Evolutionary conservation across 1,139 yeast species (phyloP), one percentile per base, ranked within the genome.

Genomic region (Tardiomyces digboiensis): DNA sequence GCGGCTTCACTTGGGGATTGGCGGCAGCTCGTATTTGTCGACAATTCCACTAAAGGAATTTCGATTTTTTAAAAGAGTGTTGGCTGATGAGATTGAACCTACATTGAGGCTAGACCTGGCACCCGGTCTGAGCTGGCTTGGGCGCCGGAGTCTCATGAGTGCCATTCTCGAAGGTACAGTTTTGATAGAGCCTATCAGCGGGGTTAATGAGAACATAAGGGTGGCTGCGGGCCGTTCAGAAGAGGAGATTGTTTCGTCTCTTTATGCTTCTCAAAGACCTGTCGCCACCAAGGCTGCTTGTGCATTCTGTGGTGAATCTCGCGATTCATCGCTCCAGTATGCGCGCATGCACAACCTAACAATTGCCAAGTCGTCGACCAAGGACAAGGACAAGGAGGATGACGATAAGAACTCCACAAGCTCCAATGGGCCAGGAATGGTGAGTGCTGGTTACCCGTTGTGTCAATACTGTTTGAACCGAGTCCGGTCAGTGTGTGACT

Each of bases 181-280:
- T 7, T 73, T 80, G 13, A 80, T 91, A 38, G 96, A 88, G 62
- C 97, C 98, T 1, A 75, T 89, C 13, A 80, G 88, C 45, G 94
- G 91, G 0, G 74, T 83, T 33, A 87, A 86, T 55, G 95, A 87
- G 59, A 75, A 52, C 4, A 53, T 50, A 45, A 50, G 49, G 48
- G 14, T 26, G 16, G 33, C 33, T 4, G 33, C 33, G 16, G 33
- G 33, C 33, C 33, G 33, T 16, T 26, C 33, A 3, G 33, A 26
- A 8, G 33, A 26, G 5, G 33, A 26, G 10, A 8, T 26, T 16
- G 14, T 16, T n/a, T 26, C 33, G 33, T 26, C 33, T 5, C 33
- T 26, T 5, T 51, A 40, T 21, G 33, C 46, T 2, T 39, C 46
- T 26, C 52, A 51, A 39, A 38, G 39, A 29, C 95, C 95, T 0